Base-by-base conservation (phyloP, 2,329 filamentous ascomycete genomes). In the Chaetothyriales sp. region DNA sequence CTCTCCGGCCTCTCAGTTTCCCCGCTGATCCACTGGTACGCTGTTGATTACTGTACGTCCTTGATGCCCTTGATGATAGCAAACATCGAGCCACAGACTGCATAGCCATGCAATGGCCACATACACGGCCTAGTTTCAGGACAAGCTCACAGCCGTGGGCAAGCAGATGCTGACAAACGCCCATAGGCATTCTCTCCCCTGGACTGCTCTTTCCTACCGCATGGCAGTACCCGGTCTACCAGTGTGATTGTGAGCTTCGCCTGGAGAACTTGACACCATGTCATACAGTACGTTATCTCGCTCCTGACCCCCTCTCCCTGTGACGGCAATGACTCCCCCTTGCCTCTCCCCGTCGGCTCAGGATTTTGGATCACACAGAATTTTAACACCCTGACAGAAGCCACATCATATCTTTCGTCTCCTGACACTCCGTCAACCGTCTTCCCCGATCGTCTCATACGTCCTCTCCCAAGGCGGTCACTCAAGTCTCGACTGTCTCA, bases 361-460 rank as follows among this genome's bases (percentile, higher is more conserved):
- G 12, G 4, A 25, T 42, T 32, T 19, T 46, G 15, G 44, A 15
- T 18, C 15, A 25, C 18, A 15, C 32, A 39, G 28, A 49, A 44
- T 25, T 44, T 54, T 59, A 49, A 60, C 56, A 46, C 26, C 42
- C 9, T 9, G 12, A n/a, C 43, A 50, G 18, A 65, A 73, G 69
- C 68, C 63, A 65, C 68, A 65, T 68, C 68, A 61, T 74, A 72
- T 63, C 70, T 71, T 57, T 69, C 71, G 61, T 67, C 68, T 61
- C 69, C 71, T 59, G 87, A 95, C 73, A 83, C 84, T 53, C 76
- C 81, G 57, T 92, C 87, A 53, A 80, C 84, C 53, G 74, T 86
- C 62, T 94, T 86, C 65, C 87, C 87, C 58, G 86, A 94, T 65
- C 83, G 92, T 67, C 84, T 90, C 54, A 98, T 98, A 65, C 83